These are phyloP conservation scores for Rauvolfia tetraphylla DNA, from an alignment of 257 asterid species.

Conservation along the genomic window DNA sequence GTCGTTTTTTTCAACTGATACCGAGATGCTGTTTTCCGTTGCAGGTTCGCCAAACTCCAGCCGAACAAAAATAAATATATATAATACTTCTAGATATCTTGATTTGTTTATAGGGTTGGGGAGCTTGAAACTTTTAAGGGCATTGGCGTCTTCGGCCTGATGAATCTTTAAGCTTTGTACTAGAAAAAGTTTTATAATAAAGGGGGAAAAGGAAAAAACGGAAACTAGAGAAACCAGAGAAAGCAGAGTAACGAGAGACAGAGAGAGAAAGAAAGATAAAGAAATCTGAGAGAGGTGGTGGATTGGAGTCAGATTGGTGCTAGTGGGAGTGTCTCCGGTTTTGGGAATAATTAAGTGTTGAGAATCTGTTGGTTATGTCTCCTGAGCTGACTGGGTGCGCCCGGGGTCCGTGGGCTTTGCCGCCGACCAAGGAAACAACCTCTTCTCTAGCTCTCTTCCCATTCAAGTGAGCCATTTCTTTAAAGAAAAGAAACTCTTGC, in stretches of 20 bases:
- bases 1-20: constrained; percentile 58
- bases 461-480: constrained; percentile 53
- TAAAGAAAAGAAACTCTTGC: constrained; percentile 22
- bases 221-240: constrained; percentile 15
- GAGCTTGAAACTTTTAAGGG: constrained; percentile 44
- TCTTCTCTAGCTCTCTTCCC: constrained; percentile 54
- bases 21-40: constrained; percentile 78
- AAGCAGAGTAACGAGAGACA: constrained; percentile 16
- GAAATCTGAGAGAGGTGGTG: constrained; percentile 29
- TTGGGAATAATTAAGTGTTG: constrained; percentile 63
- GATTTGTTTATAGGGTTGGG: constrained; percentile 32
- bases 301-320: constrained; percentile 50
- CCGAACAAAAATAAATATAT: constrained; percentile 23
- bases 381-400: constrained; percentile 69
- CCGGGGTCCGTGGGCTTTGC: constrained; percentile 95
- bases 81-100: constrained; percentile 8
- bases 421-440: constrained; percentile 81
- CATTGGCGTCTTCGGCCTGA: constrained; percentile 20
- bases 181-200: constrained; percentile 6
- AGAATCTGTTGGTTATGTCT: constrained; percentile 61
- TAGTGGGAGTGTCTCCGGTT: constrained; percentile 44
- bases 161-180: constrained; percentile 29
- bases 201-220: background rate
- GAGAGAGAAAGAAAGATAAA: constrained; percentile 18
- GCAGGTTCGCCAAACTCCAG: constrained; percentile 41